Evolutionary conservation across 345 rosid species (phyloP), one percentile per base, ranked within the genome.

Genomic region (Turnera subulata): DNA sequence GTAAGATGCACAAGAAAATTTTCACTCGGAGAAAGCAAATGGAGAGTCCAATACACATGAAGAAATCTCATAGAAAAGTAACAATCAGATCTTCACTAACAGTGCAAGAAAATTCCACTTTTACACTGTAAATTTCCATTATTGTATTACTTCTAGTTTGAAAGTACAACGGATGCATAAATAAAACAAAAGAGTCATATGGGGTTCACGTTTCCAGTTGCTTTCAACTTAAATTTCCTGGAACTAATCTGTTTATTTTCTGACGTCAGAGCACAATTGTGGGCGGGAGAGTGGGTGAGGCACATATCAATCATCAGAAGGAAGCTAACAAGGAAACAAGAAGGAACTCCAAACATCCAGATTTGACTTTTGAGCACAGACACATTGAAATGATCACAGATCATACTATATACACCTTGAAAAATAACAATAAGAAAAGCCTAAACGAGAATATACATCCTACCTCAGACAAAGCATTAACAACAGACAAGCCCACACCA

Each of bases 401-500:
- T 16, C 12, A 21, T 13, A 5, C n/a, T 4, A 21, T 14, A 48
- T 12, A 49, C 13, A 48, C 22, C n/a, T 11, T 12, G 29, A 23
- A 23, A 49, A 49, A 23, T 46, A 15, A 29, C 2, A 10, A 8
- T 20, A 19, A 42, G n/a, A 21, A 15, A 23, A 0, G 18, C 11
- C 5, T 13, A 13, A 35, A 20, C 16, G 22, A 14, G n/a, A 39
- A 43, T 10, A 47, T 21, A 45, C 56, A 46, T 77, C n/a, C 69
- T 64, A 94, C 97, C 97, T 90, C 93, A 33, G 99, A 94, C 78
- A 90, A 78, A 25, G 96, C 97, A 79, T 94, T 94, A 26, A 94
- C 99, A 65, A 94, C 99, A 11, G 97, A 94, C 69, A 94, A 80
- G 58, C 99, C 99, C 25, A 94, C 99, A 63, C 99, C 99, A 61